Percentiles rank a stretch among this genome's conserved stretches.
Conservation (phyloP, 2,329 filamentous ascomycete genomes). For the Amauroascus verrucosus region DNA sequence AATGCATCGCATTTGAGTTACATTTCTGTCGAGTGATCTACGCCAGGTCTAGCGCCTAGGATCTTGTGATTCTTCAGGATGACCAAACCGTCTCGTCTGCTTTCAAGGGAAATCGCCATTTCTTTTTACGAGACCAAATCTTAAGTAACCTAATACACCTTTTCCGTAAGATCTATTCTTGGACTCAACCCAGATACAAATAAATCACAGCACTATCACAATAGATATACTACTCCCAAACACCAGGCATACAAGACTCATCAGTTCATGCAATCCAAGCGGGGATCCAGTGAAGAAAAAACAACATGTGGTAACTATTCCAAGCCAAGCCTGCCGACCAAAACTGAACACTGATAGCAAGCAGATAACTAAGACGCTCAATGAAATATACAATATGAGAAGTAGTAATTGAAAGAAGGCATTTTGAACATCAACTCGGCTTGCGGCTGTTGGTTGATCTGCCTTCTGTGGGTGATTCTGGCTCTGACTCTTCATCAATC, state of each 20-base stretch:
- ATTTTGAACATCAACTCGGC: background rate
- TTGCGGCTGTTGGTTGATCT: constrained; percentile 24
- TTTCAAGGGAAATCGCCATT: no score
- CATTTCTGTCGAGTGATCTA: background rate
- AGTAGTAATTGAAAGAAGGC: background rate
- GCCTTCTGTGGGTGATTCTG: constrained; percentile 33
- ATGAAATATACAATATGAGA: background rate
- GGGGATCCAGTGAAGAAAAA: background rate
- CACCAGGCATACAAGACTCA: constrained; percentile 7
- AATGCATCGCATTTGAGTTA: background rate
- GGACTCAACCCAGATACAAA: background rate
- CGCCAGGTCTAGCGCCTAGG: background rate
- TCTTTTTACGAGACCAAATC: no score
- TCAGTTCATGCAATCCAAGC: constrained; percentile 5
- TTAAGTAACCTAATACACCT: no score
- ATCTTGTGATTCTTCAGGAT: background rate
- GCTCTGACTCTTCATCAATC: constrained; percentile 32
- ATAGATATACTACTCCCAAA: constrained; percentile 4
- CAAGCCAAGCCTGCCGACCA: background rate
- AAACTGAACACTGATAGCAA: background rate
- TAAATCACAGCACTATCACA: constrained; percentile 5
- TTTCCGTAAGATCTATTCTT: background rate
- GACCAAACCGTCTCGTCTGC: background rate
- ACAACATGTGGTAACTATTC: background rate
- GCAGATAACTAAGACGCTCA: background rate